phyloP scores from a whole-genome alignment of 106 monocot species.

The Allium fistulosum region DNA sequence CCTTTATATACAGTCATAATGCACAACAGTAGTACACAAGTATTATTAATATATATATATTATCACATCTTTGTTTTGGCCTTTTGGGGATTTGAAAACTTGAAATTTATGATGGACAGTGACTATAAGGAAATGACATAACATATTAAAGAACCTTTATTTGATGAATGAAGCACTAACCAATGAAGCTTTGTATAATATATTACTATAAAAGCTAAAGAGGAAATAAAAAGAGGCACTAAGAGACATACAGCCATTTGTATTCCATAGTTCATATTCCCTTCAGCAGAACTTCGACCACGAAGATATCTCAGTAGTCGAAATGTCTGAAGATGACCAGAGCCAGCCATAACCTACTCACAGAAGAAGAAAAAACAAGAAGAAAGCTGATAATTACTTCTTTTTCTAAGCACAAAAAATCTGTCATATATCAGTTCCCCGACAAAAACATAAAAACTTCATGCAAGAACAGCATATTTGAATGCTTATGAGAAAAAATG shows the following conservation, averaged over 20 bases:
- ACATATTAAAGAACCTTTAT: not conserved
- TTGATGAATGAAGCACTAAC: not conserved
- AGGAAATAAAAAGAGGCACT: not conserved
- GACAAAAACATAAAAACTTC: too few species aligned
- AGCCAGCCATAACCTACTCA: slow-evolving; percentile 90
- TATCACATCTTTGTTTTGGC: too few species aligned
- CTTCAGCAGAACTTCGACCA: slow-evolving; percentile 72
- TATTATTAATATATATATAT: too few species aligned
- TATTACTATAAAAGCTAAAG: not conserved
- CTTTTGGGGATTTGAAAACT: too few species aligned
- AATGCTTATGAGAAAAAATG: too few species aligned
- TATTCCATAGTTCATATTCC: slow-evolving; percentile 80
- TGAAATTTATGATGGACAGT: not conserved
- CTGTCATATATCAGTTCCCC: too few species aligned
- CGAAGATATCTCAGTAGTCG: slow-evolving; percentile 78
- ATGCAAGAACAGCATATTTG: too few species aligned
- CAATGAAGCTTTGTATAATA: not conserved
- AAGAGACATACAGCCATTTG: slow-evolving; percentile 87
- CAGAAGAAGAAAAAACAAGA: not conserved
- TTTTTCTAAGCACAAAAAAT: too few species aligned
- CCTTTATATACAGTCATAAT: too few species aligned
- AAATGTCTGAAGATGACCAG: slow-evolving; percentile 88
- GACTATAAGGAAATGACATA: not conserved
- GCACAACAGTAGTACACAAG: too few species aligned
- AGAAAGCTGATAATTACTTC: too few species aligned